Conservation (phyloP, 805 yeast genomes). For the Middelhovenomyces tepae region DNA sequence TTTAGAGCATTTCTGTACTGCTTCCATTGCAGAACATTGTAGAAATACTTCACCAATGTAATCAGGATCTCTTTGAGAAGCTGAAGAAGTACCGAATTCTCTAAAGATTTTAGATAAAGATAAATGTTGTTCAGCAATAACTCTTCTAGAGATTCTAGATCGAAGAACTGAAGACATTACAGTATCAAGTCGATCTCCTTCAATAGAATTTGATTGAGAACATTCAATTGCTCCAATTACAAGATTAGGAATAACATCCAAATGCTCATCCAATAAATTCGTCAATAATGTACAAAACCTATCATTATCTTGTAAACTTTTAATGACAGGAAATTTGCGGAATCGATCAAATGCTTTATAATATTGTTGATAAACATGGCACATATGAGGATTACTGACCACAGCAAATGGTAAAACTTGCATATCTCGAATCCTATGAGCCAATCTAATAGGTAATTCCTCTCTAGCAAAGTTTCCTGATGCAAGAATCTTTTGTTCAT, state of each 20-base stretch:
- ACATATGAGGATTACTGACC: conserved; percentile 75
- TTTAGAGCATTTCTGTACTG: conserved; percentile 47
- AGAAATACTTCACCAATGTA: conserved; percentile 72
- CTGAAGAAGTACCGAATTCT: no score
- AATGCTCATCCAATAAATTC: conserved; percentile 61
- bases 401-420: conserved; percentile 79
- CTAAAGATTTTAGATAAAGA: conserved; percentile 62
- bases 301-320: conserved; percentile 65
- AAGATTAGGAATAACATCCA: conserved; percentile 73
- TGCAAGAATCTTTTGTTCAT: conserved; percentile 64
- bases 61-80: conserved; percentile 14
- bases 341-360: conserved; percentile 81
- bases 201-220: conserved; percentile 47
- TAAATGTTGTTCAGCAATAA: conserved; percentile 85
- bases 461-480: conserved; percentile 85
- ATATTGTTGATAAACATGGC: conserved; percentile 82
- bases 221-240: conserved; percentile 91
- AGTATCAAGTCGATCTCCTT: conserved; percentile 55
- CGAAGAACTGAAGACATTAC: conserved; percentile 72
- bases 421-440: conserved; percentile 68
- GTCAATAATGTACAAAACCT: conserved; percentile 58
- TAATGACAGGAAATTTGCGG: conserved; percentile 60
- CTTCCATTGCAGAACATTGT: conserved; percentile 63
- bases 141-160: conserved; percentile 81
- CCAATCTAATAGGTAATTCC: conserved; percentile 77